Percentiles rank a stretch among this genome's conserved stretches.
Evolutionary conservation across 805 yeast species (phyloP).

Genomic region (Cyberlindnera japonica): DNA sequence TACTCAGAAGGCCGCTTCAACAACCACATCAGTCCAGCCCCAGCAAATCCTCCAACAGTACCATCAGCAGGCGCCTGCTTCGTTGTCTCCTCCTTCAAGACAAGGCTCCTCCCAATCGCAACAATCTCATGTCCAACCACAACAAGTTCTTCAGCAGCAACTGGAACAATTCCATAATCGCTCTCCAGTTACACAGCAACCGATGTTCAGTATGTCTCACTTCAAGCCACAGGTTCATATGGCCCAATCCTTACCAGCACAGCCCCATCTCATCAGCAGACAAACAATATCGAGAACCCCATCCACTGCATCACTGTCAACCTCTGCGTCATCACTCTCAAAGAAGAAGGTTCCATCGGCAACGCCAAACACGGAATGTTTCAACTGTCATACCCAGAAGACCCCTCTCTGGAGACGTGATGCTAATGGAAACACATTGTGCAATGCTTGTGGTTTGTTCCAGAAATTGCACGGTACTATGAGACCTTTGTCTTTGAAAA

Average conservation of each 20-base stretch:
- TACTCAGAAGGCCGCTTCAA: constrained; percentile 1
- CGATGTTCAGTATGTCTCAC: constrained; percentile 1
- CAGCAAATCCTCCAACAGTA: constrained; percentile 13
- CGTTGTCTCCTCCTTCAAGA: not conserved
- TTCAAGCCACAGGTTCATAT: constrained; percentile 2
- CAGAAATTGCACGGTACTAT: constrained; percentile 89
- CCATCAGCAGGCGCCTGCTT: constrained; percentile 9
- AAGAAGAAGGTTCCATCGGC: constrained; percentile 25
- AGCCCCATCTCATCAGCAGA: constrained; percentile 6
- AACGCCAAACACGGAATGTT: constrained; percentile 45
- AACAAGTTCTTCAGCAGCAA: constrained; percentile 14
- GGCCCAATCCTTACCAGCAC: constrained; percentile 15
- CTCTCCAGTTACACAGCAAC: constrained; percentile 1
- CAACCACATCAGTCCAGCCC: constrained; percentile 16
- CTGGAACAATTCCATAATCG: constrained; percentile 12
- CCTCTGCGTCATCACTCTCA: constrained; percentile 19
- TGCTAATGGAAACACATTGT: constrained; percentile 83
- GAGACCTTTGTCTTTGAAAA: constrained; percentile 82
- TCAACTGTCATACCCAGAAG: constrained; percentile 84
- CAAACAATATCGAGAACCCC: constrained; percentile 10
- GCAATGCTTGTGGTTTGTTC: constrained; percentile 94
- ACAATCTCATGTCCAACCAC: constrained; percentile 15
- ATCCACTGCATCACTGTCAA: constrained; percentile 18
- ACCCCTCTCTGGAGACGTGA: constrained; percentile 95
- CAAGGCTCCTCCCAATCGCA: constrained; percentile 2